phyloP scores from a whole-genome alignment of 768 basidiomycete species.

The Amanita fuliginea region DNA sequence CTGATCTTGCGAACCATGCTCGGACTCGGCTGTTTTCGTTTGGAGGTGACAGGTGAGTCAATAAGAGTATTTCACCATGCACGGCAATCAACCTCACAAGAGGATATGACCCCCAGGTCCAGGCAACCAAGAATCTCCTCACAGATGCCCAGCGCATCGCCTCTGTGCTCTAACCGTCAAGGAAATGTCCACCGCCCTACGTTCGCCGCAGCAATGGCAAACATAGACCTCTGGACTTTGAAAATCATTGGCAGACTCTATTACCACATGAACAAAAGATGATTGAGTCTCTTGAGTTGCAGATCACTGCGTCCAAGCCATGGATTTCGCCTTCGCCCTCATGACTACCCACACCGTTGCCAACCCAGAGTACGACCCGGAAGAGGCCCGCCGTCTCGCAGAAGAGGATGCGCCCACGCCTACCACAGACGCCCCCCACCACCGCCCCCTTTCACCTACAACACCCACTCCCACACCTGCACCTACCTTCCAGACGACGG shows the following conservation, averaged over 20 bases:
- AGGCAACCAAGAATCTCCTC: conserved; percentile 90
- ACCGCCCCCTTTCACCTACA: not conserved
- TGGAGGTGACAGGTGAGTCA: no score
- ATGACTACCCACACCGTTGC: conserved; percentile 97
- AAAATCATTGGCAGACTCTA: conserved; percentile 98
- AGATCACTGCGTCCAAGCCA: conserved; percentile 79
- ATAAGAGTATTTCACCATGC: no score
- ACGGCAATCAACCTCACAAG: no score
- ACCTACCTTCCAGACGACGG: conserved; percentile 35
- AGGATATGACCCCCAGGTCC: no score
- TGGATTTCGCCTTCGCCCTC: conserved; percentile 85
- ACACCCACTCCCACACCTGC: conserved; percentile 7
- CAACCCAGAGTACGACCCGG: conserved; percentile 96
- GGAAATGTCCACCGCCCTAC: conserved; percentile 67
- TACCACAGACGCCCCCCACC: no score
- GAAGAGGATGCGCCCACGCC: conserved; percentile 15
- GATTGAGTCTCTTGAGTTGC: conserved; percentile 93
- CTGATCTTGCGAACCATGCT: no score
- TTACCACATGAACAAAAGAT: conserved; percentile 99
- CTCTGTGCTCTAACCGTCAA: conserved; percentile 74
- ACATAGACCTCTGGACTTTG: conserved; percentile 82
- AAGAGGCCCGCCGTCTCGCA: conserved; percentile 47
- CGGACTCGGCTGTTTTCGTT: no score
- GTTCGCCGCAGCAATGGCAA: conserved; percentile 59
- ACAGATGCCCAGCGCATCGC: conserved; percentile 96